These are phyloP conservation scores for Plantago elongata DNA, from an alignment of 257 asterid genomes.

Conservation along the genomic window DNA sequence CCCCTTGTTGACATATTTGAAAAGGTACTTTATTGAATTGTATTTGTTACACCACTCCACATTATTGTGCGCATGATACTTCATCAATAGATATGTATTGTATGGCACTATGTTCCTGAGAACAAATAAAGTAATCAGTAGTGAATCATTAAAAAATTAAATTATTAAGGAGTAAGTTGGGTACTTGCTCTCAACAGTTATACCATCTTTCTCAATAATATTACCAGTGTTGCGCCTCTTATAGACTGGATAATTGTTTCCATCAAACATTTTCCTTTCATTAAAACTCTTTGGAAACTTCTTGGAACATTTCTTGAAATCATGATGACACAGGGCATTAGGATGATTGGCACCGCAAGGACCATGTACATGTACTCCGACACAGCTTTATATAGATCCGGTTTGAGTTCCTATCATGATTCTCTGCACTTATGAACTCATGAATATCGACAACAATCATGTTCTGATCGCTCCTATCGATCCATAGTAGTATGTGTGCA, in stretches of 20 bases:
- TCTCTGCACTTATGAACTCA: not conserved
- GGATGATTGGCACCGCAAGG: not conserved
- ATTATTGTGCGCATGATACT: not conserved
- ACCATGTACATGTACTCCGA: constrained; percentile 1
- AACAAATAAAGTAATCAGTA: too few relatives aligned
- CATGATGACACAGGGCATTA: too few relatives aligned
- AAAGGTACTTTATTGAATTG: not conserved
- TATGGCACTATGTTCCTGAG: not conserved
- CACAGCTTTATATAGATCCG: not conserved
- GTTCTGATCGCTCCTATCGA: not conserved
- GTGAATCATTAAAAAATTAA: too few relatives aligned
- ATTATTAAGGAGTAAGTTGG: too few relatives aligned
- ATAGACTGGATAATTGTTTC: not conserved
- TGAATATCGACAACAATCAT: not conserved
- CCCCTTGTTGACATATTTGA: not conserved
- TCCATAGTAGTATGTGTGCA: constrained; percentile 2
- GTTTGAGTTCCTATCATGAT: not conserved
- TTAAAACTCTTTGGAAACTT: too few relatives aligned
- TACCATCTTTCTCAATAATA: not conserved
- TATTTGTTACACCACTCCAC: too few relatives aligned
- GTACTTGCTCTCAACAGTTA: not conserved
- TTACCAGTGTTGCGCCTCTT: not conserved
- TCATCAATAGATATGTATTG: not conserved
- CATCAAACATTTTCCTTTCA: not conserved
- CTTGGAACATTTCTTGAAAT: too few relatives aligned